Evolutionary conservation across 768 basidiomycete species (phyloP).

Genomic region (Tylopilus felleus): DNA sequence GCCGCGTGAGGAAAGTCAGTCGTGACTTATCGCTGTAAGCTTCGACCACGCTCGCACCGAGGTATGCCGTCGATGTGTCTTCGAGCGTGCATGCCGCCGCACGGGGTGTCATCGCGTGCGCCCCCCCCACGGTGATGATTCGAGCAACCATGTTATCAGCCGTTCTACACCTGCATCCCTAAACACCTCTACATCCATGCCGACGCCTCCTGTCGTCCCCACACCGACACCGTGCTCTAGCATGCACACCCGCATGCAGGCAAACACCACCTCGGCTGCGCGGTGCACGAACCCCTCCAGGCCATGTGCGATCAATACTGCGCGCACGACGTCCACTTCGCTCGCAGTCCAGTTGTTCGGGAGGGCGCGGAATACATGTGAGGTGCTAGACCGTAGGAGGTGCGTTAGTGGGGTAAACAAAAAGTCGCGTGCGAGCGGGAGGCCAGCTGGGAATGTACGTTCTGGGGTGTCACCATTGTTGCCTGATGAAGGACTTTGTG

Average conservation of each 20-base stretch:
- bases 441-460: slow-evolving; percentile 27
- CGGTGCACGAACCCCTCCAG: slow-evolving; percentile 33
- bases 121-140: slow-evolving; percentile 42
- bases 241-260: slow-evolving; percentile 94
- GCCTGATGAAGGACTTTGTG: not conserved
- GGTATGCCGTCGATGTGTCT: slow-evolving; percentile 49
- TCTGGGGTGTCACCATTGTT: not conserved
- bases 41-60: too few species aligned
- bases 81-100: slow-evolving; percentile 40
- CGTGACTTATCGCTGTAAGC: too few species aligned
- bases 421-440: slow-evolving; percentile 64
- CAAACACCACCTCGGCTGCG: slow-evolving; percentile 49
- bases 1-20: too few species aligned
- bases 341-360: slow-evolving; percentile 74
- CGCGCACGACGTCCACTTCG: slow-evolving; percentile 74
- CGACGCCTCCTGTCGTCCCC: slow-evolving; percentile 9
- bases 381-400: slow-evolving; percentile 73
- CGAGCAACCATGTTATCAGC: slow-evolving; percentile 59
- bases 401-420: slow-evolving; percentile 66
- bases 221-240: slow-evolving; percentile 69
- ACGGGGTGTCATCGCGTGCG: slow-evolving; percentile 5
- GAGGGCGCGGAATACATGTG: slow-evolving; percentile 63
- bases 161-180: slow-evolving; percentile 62
- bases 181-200: slow-evolving; percentile 61
- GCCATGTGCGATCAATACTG: slow-evolving; percentile 42